Base-by-base conservation (phyloP, 2,329 filamentous ascomycete genomes). In the Claviceps arundinis region DNA sequence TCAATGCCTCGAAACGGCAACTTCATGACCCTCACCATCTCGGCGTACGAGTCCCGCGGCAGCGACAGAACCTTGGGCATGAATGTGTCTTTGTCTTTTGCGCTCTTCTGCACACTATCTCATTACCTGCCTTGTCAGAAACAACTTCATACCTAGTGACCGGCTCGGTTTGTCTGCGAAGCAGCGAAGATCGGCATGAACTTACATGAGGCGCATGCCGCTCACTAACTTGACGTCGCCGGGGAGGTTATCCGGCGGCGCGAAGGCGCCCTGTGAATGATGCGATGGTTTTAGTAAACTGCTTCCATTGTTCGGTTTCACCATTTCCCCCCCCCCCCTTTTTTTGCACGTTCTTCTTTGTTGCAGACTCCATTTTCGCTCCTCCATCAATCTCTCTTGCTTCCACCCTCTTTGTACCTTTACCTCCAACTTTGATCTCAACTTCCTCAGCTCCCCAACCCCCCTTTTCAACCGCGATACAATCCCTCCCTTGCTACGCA, bases 1-100 rank as follows among this genome's bases (percentile, higher is more conserved):
- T 84, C 80, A 55, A 84, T 77, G 37, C 70, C 76, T 8, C 77
- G 71, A 58, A 72, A 75, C 1, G 80, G 79, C 44, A 83, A 68
- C 54, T 67, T 70, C 64, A 82, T 60, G 16, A 64, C 67, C 56
- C 71, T 69, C 19, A 82, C 73, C 80, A 84, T 82, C 47, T 66
- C 66, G 56, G 70, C 70, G 57, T 83, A 84, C 37, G 66, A 60
- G 4, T 68, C 60, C n/a, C 69, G 70, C 1, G 68, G 65, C 34
- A 83, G 61, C 19, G 77, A 80, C 53, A 84, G 73, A 56, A 75
- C 67, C 55, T 73, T 68, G 16, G 78, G 72, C 22, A 71, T 67
- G 57, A 84, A 84, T 0, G 80, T 83, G 48, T 83, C 74, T 14
- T 72, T 70, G 48, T 82, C 66, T 52, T 72, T 66, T 46, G 77